A percentile compares a stretch with the other conserved stretches of the same genome.
phyloP scores from a whole-genome alignment of 441 rosid genomes.

The Pelargonium citronellum region DNA sequence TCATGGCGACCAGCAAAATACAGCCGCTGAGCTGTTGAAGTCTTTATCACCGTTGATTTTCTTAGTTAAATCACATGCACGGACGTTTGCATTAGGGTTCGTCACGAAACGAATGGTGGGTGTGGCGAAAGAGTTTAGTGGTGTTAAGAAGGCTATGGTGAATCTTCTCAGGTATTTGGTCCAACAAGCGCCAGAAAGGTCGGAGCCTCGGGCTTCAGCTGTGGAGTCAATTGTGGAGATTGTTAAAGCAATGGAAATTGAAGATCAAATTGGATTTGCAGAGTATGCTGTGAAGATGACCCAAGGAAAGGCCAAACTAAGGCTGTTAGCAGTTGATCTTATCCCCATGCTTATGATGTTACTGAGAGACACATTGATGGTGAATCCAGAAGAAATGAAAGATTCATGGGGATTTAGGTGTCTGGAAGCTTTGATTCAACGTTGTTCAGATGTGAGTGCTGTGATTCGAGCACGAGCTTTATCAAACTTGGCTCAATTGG shows the following conservation, averaged over 20 bases:
- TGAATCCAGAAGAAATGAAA: constrained; percentile 25
- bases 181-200: constrained; percentile 85
- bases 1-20: constrained; percentile 56
- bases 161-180: constrained; percentile 63
- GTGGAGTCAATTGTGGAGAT: constrained; percentile 78
- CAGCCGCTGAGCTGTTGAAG: constrained; percentile 65
- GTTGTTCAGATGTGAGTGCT: constrained; percentile 58
- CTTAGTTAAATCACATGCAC: constrained; percentile 53
- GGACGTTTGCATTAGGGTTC: constrained; percentile 59
- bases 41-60: constrained; percentile 55
- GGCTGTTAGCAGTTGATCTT: constrained; percentile 76
- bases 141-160: constrained; percentile 45
- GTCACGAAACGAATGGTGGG: constrained; percentile 38
- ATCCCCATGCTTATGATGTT: constrained; percentile 45
- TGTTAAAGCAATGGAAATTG: constrained; percentile 46
- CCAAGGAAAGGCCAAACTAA: constrained; percentile 59
- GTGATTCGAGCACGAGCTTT: constrained; percentile 69
- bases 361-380: constrained; percentile 43
- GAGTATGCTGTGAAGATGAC: constrained; percentile 58
- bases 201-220: constrained; percentile 68
- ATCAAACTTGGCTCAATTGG: constrained; percentile 72
- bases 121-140: constrained; percentile 33
- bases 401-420: constrained; percentile 53
- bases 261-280: constrained; percentile 46
- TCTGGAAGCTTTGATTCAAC: constrained; percentile 58